Evolutionary conservation across 2,329 filamentous ascomycete species (phyloP).

Genomic region (Penicillium sp.): DNA sequence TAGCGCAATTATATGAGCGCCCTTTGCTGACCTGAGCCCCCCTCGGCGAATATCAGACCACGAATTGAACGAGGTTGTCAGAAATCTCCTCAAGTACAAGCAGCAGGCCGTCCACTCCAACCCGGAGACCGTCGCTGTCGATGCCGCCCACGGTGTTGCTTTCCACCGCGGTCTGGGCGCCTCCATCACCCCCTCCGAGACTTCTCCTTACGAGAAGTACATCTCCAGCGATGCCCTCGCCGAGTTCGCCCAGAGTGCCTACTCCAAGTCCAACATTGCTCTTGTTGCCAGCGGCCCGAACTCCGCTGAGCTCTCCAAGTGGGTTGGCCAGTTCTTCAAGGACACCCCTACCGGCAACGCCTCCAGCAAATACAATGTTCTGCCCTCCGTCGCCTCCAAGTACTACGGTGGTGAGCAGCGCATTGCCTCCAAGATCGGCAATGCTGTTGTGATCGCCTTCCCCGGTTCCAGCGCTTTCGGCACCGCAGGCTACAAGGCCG

Average conservation of each 20-base stretch:
- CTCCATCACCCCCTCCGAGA: conserved; percentile 68
- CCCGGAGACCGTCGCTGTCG: conserved; percentile 69
- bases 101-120: conserved; percentile 68
- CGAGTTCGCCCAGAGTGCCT: conserved; percentile 73
- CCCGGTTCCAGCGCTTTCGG: conserved; percentile 77
- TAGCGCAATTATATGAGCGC: background rate
- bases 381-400: conserved; percentile 66
- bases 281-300: conserved; percentile 86
- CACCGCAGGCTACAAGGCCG: conserved; percentile 75
- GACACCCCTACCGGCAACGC: conserved; percentile 55
- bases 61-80: conserved; percentile 86
- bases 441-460: conserved; percentile 87
- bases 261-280: conserved; percentile 85
- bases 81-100: conserved; percentile 70
- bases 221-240: conserved; percentile 71
- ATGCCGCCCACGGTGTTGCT: conserved; percentile 79
- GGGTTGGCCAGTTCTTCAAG: conserved; percentile 91
- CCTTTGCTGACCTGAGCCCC: conserved; percentile 14
- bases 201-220: conserved; percentile 69
- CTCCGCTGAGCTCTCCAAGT: conserved; percentile 74
- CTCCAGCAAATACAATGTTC: conserved; percentile 50
- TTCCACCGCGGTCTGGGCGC: conserved; percentile 92
- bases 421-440: conserved; percentile 70
- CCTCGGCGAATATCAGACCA: conserved; percentile 57
- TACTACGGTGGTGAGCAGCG: conserved; percentile 97